A percentile compares a stretch with the other conserved stretches of the same genome.
These are phyloP conservation scores for Fusarium compactum DNA, from an alignment of 2,329 filamentous ascomycete species.

Conservation along the genomic window DNA sequence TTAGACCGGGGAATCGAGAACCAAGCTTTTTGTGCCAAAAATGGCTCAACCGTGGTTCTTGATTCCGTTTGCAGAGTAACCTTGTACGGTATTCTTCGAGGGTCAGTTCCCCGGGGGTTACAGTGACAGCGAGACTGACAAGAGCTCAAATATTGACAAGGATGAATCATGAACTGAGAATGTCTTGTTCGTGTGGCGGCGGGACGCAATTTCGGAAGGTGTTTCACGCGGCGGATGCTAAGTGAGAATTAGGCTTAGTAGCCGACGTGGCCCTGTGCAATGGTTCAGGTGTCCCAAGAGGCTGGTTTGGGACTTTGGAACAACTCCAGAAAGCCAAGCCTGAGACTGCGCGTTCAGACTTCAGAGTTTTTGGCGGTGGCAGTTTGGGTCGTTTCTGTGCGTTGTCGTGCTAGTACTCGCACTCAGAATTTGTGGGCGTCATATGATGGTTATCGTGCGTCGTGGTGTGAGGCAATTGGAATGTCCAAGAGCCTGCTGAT, in stretches of 20 bases:
- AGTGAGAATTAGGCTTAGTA: conserved; percentile 39
- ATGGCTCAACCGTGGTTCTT: conserved; percentile 23
- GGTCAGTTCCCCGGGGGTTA: conserved; percentile 19
- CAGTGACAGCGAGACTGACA: conserved; percentile 11
- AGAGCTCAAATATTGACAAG: conserved; percentile 28
- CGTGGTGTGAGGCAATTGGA: conserved; percentile 35
- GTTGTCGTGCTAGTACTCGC: neutral
- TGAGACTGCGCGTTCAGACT: conserved; percentile 18
- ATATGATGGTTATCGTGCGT: conserved; percentile 30
- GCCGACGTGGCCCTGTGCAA: conserved; percentile 44
- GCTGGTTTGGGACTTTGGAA: conserved; percentile 21
- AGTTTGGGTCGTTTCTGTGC: conserved; percentile 7
- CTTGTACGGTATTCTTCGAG: conserved; percentile 7
- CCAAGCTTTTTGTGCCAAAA: conserved; percentile 40
- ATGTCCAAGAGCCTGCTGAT: conserved; percentile 21
- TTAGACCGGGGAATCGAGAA: conserved; percentile 7
- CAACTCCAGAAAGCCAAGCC: conserved; percentile 26
- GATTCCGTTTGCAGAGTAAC: conserved; percentile 20
- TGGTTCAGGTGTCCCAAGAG: conserved; percentile 31
- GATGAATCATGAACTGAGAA: conserved; percentile 6
- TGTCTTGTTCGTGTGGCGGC: conserved; percentile 43
- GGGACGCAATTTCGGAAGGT: conserved; percentile 53
- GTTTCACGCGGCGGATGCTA: conserved; percentile 47
- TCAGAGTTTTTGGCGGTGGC: conserved; percentile 17
- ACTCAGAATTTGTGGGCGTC: conserved; percentile 19